Evolutionary conservation across 768 basidiomycete species (phyloP).

Genomic region (Trametes cubensis): DNA sequence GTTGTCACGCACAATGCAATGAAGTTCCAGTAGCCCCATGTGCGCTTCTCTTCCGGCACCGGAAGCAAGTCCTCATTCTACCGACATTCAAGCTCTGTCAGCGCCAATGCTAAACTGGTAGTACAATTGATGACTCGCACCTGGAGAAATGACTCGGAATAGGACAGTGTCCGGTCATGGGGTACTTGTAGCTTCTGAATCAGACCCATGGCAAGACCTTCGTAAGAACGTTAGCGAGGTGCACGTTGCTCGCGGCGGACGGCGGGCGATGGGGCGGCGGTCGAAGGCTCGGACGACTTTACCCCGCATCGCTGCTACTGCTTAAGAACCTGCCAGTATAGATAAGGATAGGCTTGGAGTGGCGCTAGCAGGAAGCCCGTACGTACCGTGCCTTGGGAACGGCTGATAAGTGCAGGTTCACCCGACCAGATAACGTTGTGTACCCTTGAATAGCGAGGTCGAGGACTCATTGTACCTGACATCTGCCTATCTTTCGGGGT

Average conservation of each 20-base stretch:
- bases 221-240: no score
- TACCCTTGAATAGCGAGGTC: background rate
- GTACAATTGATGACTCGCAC: conserved; percentile 30
- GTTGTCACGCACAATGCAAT: conserved; percentile 55
- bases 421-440: conserved; percentile 11
- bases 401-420: conserved; percentile 15
- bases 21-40: conserved; percentile 69
- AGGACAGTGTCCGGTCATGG: conserved; percentile 54
- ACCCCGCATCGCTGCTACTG: conserved; percentile 10
- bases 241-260: background rate
- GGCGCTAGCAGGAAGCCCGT: conserved; percentile 4
- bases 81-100: background rate
- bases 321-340: conserved; percentile 7
- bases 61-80: conserved; percentile 76
- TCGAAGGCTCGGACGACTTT: background rate
- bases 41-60: conserved; percentile 62
- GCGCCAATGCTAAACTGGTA: conserved; percentile 3
- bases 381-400: background rate
- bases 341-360: conserved; percentile 5
- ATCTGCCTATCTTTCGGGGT: no score
- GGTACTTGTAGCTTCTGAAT: conserved; percentile 50
- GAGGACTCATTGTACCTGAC: no score
- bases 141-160: conserved; percentile 59
- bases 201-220: conserved; percentile 28
- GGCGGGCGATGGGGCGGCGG: background rate